Evolutionary conservation across 176 grass and related monocot species (phyloP).

Genomic region (Metroxylon sagu): DNA sequence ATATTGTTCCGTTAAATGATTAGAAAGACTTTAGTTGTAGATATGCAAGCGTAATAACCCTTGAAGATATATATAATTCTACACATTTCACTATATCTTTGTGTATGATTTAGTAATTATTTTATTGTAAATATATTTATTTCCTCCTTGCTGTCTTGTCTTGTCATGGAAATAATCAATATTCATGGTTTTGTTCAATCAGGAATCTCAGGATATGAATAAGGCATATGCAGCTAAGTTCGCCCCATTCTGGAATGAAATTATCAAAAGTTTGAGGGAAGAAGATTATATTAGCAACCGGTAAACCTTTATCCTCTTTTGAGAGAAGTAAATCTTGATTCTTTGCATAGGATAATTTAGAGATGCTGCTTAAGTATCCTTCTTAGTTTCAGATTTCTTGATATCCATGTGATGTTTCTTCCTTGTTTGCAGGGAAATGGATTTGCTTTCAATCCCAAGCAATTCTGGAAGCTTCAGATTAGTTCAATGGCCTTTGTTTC

Average conservation of each 20-base stretch:
- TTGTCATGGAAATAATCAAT: no score
- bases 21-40: no score
- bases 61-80: no score
- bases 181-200: not conserved
- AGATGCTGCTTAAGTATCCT: no score
- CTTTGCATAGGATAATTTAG: no score
- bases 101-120: no score
- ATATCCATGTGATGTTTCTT: not conserved
- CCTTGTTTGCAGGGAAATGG: constrained; percentile 70
- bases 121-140: no score
- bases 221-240: constrained; percentile 73
- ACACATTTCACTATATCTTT: no score
- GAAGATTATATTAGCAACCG: constrained; percentile 90
- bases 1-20: no score
- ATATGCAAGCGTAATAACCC: no score
- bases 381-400: not conserved
- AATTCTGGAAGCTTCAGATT: constrained; percentile 69
- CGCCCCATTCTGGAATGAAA: constrained; percentile 98
- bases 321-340: no score
- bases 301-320: constrained; percentile 14
- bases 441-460: constrained; percentile 97
- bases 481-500: constrained; percentile 96
- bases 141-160: no score
- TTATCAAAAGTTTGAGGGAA: constrained; percentile 95
- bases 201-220: constrained; percentile 52